Conservation (phyloP, 2,329 filamentous ascomycete genomes). For the Ophiostoma perfectum region DNA sequence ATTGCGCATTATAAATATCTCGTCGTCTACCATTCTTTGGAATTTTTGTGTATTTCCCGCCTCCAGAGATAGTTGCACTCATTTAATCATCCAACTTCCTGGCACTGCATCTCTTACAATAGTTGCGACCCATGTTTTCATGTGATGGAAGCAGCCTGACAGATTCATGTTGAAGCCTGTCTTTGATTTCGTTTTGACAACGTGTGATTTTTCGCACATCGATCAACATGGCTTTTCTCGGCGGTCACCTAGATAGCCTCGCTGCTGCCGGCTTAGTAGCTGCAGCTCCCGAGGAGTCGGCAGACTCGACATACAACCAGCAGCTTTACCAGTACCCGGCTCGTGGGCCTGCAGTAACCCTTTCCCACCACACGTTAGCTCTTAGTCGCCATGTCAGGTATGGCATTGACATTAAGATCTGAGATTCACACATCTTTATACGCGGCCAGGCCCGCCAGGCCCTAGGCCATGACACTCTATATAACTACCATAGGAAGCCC, state of each 20-base stretch:
- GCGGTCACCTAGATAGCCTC: not conserved
- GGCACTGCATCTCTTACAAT: no score
- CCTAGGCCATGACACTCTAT: not conserved
- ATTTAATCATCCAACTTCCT: no score
- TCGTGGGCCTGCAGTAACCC: not conserved
- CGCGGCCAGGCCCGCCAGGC: not conserved
- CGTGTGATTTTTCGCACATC: no score
- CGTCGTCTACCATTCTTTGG: no score
- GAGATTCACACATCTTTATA: not conserved
- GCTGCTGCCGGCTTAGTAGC: not conserved
- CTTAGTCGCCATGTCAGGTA: not conserved
- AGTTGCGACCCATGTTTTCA: no score
- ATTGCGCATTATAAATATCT: no score
- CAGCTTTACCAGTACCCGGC: no score
- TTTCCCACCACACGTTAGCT: not conserved
- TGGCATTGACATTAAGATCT: not conserved
- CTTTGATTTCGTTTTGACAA: not conserved
- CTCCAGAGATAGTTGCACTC: no score
- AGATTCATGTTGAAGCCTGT: no score
- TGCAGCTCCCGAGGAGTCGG: not conserved
- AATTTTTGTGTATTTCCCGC: no score
- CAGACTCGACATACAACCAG: slow-evolving; percentile 1
- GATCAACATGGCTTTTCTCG: not conserved
- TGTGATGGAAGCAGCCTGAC: not conserved
- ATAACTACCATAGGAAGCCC: not conserved